Evolutionary conservation across 768 basidiomycete species (phyloP).

Genomic region (Rhizopogon salebrosus): DNA sequence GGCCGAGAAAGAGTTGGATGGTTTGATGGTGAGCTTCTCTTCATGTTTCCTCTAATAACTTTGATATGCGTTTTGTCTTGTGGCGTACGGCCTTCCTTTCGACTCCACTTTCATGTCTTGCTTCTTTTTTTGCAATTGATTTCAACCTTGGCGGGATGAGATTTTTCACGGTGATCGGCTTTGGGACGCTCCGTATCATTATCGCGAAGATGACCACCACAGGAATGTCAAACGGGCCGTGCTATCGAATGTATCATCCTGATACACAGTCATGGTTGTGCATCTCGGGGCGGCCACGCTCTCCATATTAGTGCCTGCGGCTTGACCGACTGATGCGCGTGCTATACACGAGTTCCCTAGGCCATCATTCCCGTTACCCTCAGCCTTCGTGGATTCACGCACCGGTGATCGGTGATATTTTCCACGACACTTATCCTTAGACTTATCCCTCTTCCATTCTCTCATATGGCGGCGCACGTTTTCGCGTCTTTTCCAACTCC

Average conservation of each 20-base stretch:
- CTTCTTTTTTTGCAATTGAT: slow-evolving; percentile 1
- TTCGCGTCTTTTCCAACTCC: not conserved
- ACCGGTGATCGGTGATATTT: not conserved
- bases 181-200: not conserved
- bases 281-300: slow-evolving; percentile 19
- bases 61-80: slow-evolving; percentile 11
- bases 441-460: slow-evolving; percentile 2
- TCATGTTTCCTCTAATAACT: slow-evolving; percentile 1
- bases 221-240: not conserved
- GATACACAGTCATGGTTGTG: slow-evolving; percentile 12
- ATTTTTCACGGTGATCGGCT: not conserved
- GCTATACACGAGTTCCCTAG: slow-evolving; percentile 12
- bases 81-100: not conserved
- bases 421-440: not conserved
- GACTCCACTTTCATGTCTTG: not conserved
- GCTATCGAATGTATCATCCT: not conserved
- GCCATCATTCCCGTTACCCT: slow-evolving; percentile 10
- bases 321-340: slow-evolving; percentile 12
- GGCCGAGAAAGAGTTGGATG: slow-evolving; percentile 20
- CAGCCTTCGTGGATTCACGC: slow-evolving; percentile 1
- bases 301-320: slow-evolving; percentile 12
- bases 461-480: not conserved
- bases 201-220: not conserved
- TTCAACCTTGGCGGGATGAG: not conserved
- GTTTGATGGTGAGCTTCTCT: slow-evolving; percentile 19